These are phyloP conservation scores for Candida pini DNA, from an alignment of 805 yeast genomes.

Conservation along the genomic window DNA sequence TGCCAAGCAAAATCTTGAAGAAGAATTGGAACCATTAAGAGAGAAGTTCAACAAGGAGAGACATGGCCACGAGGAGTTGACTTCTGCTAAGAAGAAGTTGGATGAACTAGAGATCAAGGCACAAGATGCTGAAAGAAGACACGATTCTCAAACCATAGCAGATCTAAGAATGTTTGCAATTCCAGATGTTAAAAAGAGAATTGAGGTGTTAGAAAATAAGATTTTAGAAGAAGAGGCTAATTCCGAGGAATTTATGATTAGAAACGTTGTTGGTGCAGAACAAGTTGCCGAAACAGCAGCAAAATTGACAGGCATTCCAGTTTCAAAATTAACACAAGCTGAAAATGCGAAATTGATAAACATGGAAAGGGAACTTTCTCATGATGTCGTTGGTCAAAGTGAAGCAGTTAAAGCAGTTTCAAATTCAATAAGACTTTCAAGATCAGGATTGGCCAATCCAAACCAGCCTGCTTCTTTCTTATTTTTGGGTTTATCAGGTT, in stretches of 20 bases:
- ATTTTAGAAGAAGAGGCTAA: slow-evolving; percentile 65
- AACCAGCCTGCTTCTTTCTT: slow-evolving; percentile 94
- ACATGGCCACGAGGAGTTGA: slow-evolving; percentile 85
- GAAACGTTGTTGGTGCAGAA: slow-evolving; percentile 78
- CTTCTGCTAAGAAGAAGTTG: slow-evolving; percentile 80
- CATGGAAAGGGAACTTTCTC: slow-evolving; percentile 83
- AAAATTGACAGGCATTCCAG: slow-evolving; percentile 89
- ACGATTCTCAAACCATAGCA: slow-evolving; percentile 90
- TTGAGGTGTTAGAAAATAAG: slow-evolving; percentile 65
- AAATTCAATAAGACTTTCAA: slow-evolving; percentile 84
- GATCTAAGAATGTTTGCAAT: slow-evolving; percentile 96
- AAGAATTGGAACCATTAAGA: slow-evolving; percentile 76
- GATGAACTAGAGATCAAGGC: slow-evolving; percentile 94
- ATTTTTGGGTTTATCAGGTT: slow-evolving; percentile 92
- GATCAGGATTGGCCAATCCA: slow-evolving; percentile 96
- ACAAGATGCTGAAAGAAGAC: slow-evolving; percentile 93
- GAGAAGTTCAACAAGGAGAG: slow-evolving; percentile 84
- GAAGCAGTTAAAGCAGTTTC: slow-evolving; percentile 96
- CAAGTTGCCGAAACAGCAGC: slow-evolving; percentile 47
- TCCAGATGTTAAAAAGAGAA: slow-evolving; percentile 80
- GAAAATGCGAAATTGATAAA: slow-evolving; percentile 90
- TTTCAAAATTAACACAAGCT: slow-evolving; percentile 87
- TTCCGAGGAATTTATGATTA: slow-evolving; percentile 54
- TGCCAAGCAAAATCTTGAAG: slow-evolving; percentile 77
- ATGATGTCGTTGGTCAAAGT: slow-evolving; percentile 88